Percentiles rank a stretch among this genome's conserved stretches.
Evolutionary conservation across 345 rosid species (phyloP).

Genomic region (Eucalyptus cloeziana): DNA sequence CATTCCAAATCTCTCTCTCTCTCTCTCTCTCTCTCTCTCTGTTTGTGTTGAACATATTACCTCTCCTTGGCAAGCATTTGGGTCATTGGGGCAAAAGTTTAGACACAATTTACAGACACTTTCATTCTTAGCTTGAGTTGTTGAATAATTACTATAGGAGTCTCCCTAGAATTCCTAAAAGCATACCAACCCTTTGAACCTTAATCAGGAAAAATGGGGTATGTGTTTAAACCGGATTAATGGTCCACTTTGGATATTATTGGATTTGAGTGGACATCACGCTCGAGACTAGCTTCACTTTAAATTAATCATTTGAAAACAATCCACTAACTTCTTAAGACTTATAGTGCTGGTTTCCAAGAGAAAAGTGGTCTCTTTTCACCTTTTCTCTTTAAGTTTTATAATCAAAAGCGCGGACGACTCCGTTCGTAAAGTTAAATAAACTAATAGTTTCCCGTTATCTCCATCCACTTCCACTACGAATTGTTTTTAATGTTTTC

Average conservation of each 20-base stretch:
- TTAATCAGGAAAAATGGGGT: not conserved
- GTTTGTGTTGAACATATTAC: not conserved
- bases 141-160: not conserved
- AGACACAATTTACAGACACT: not conserved
- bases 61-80: not conserved
- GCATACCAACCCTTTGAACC: not conserved
- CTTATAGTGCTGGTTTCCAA: not conserved
- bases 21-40: not conserved
- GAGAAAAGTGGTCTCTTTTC: conserved; percentile 3
- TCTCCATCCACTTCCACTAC: not conserved
- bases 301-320: not conserved
- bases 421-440: not conserved
- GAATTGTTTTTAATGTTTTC: not conserved
- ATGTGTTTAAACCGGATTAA: not conserved
- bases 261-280: not conserved
- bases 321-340: not conserved
- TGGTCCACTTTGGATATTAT: not conserved
- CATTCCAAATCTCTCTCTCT: not conserved
- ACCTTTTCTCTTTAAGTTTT: not conserved
- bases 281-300: not conserved
- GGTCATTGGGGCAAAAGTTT: not conserved
- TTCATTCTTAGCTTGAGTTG: not conserved
- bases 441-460: not conserved
- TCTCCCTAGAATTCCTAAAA: not conserved
- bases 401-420: not conserved